Conservation (phyloP, 345 rosid species). For the Euphorbia pulcherrima region DNA sequence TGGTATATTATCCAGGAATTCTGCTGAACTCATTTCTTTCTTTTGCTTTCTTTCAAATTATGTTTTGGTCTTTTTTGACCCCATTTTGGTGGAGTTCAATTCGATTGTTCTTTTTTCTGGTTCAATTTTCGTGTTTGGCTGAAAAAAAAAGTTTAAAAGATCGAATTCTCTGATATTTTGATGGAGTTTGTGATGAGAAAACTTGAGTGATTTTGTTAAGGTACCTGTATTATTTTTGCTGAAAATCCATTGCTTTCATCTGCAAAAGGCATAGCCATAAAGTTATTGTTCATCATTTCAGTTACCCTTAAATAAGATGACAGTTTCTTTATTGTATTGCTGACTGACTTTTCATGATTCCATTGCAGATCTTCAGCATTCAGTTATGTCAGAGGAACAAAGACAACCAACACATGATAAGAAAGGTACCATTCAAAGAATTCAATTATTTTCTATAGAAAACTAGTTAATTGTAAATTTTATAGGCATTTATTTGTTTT, state of each 20-base stretch:
- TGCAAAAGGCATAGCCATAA: not conserved
- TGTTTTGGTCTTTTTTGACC: not conserved
- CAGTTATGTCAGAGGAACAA: not conserved
- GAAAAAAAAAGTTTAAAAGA: no score
- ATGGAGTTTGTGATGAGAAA: not conserved
- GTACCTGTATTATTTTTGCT: not conserved
- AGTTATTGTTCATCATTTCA: not conserved
- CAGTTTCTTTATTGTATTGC: not conserved
- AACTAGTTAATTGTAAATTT: not conserved
- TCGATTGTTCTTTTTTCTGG: not conserved
- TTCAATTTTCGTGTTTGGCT: not conserved
- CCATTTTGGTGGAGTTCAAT: not conserved
- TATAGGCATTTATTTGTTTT: not conserved
- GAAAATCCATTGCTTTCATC: not conserved
- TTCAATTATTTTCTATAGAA: no score
- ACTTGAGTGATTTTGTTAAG: not conserved
- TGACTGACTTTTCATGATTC: slow-evolving; percentile 3
- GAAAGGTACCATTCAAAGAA: not conserved
- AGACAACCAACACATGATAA: slow-evolving; percentile 2
- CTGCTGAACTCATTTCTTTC: not conserved
- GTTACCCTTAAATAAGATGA: not conserved
- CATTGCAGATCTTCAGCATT: slow-evolving; percentile 18
- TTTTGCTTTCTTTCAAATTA: not conserved
- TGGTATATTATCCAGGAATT: not conserved
- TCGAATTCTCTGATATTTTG: not conserved